Evolutionary conservation across 73 alveolate species (phyloP), one percentile per base, ranked within the genome.

Genomic region (Diophrys sp.): DNA sequence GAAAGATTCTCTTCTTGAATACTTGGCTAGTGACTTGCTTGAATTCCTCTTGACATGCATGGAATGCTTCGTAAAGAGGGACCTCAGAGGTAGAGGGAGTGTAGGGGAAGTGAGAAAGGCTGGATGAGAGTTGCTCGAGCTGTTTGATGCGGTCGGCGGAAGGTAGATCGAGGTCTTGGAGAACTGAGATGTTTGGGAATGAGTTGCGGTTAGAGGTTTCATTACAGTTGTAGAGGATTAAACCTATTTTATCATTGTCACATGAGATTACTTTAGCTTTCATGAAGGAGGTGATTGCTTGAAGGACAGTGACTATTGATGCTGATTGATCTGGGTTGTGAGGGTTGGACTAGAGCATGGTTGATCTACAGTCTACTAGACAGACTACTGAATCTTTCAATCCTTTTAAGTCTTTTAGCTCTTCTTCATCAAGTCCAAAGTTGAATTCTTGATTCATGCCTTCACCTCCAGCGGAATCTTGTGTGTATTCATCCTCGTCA

Each of bases 201-300:
- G n/a, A 5, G 62, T 11, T 18, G 5, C 18, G 18, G 62, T 97
- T 97, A 33, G 87, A 83, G 23, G 96, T 55, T 33, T 77, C 55
- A 53, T 88, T 87, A 31, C 97, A 89, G 82, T 96, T 95, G 89
- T 87, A 97, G 68, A 97, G 90, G 0, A 97, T 94, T 71, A 97
- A 78, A 2, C 98, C 99, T 31, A 96, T 87, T 77, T 83, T 84
- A 87, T 97, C 99, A 75, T 92, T 93, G 71, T 93, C 97, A 85
- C 93, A 90, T 24, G 99, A 73, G 32, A 97, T 93, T 67, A 97
- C 93, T 94, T 96, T 97, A 53, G 97, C 87, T 86, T 97, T 97
- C 89, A 97, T 80, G 87, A 96, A 97, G 79, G 93, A 79, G 57
- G 82, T 87, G 25, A 95, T 86, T 2, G 92, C 96, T 73, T 88